Evolutionary conservation across 2,329 filamentous ascomycete species (phyloP).

Genomic region (Xylogone sp.): DNA sequence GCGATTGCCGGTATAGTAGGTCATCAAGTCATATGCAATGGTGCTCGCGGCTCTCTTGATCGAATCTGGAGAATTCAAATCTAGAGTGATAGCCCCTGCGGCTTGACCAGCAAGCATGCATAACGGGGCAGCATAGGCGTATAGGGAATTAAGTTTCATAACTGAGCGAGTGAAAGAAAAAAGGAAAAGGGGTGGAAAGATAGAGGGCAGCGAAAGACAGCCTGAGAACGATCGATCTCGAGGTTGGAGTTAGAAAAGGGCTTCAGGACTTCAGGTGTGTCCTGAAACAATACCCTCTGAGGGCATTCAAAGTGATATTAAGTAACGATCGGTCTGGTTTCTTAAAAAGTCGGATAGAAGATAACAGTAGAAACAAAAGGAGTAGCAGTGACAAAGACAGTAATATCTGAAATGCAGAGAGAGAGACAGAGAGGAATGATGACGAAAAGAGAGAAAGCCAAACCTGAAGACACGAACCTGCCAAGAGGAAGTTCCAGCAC

Average conservation of each 20-base stretch:
- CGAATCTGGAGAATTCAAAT: constrained; percentile 28
- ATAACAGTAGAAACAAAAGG: no score
- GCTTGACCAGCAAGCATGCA: constrained; percentile 4
- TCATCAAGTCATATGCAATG: constrained; percentile 45
- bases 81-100: not conserved
- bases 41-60: constrained; percentile 28
- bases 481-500: not conserved
- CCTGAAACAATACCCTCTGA: no score
- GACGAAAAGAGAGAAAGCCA: not conserved
- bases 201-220: not conserved
- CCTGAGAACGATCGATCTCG: not conserved
- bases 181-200: not conserved
- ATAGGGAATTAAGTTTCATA: not conserved
- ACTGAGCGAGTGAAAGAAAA: not conserved
- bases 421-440: not conserved
- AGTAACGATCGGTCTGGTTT: no score
- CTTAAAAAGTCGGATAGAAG: no score
- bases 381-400: not conserved
- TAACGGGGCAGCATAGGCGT: not conserved
- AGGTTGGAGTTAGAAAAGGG: not conserved
- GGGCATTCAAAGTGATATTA: no score
- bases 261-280: no score
- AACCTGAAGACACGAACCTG: not conserved
- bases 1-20: constrained; percentile 45
- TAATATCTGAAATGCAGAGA: not conserved